A percentile compares a stretch with the other conserved stretches of the same genome.
Conservation (phyloP, 75 land plant species). For the Gnetum montanum region DNA sequence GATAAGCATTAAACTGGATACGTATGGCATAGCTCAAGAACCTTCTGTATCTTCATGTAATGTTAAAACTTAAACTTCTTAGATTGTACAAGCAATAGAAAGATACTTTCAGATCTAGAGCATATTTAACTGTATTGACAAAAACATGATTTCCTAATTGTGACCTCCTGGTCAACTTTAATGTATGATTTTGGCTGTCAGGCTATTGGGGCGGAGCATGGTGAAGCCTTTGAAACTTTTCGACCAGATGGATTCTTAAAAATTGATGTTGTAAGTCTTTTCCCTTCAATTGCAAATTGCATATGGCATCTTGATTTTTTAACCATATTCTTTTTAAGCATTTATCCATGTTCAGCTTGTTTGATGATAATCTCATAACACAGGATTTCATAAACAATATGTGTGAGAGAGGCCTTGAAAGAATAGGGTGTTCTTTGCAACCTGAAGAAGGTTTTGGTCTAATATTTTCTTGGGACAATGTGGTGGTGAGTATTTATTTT, state of each 20-base stretch:
- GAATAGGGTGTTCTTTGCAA: slow-evolving; percentile 91
- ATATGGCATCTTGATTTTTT: background rate
- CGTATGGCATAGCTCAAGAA: too few species aligned
- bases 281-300: too few species aligned
- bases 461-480: slow-evolving; percentile 99
- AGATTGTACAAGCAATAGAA: too few species aligned
- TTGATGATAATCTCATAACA: background rate
- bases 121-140: too few species aligned
- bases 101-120: too few species aligned
- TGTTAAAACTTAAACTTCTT: too few species aligned
- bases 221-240: slow-evolving; percentile 97
- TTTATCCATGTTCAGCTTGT: too few species aligned
- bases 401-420: slow-evolving; percentile 74
- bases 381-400: slow-evolving; percentile 88
- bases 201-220: slow-evolving; percentile 99
- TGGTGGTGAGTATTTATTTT: slow-evolving; percentile 57
- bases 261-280: slow-evolving; percentile 77
- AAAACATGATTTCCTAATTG: too few species aligned
- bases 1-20: too few species aligned
- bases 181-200: slow-evolving; percentile 10
- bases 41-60: too few species aligned
- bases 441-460: slow-evolving; percentile 99
- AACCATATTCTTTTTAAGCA: too few species aligned
- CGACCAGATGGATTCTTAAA: slow-evolving; percentile 73
- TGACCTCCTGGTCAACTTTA: too few species aligned